These are phyloP conservation scores for Phytophthora kernoviae DNA, from an alignment of 352 stramenopile species.

Conservation along the genomic window DNA sequence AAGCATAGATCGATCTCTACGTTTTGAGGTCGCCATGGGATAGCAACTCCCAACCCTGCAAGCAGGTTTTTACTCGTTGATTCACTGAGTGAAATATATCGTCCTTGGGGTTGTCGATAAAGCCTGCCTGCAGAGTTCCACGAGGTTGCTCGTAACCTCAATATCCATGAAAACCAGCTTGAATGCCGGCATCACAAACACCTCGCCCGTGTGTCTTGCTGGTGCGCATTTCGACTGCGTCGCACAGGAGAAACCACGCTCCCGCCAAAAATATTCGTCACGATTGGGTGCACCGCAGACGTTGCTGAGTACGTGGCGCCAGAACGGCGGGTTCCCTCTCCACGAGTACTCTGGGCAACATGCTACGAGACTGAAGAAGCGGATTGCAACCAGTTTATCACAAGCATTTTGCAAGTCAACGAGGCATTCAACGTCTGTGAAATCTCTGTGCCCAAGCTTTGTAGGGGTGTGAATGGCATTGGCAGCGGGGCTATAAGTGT, in stretches of 20 bases:
- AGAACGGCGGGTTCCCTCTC: slow-evolving; percentile 41
- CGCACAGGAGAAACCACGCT: neutral
- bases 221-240: slow-evolving; percentile 4
- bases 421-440: neutral
- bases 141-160: slow-evolving; percentile 31
- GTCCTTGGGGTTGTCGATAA: slow-evolving; percentile 11
- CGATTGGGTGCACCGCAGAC: slow-evolving; percentile 8
- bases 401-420: neutral
- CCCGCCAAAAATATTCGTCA: slow-evolving; percentile 9
- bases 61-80: slow-evolving; percentile 27
- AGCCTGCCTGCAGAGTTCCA: slow-evolving; percentile 29
- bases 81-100: slow-evolving; percentile 10
- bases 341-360: slow-evolving; percentile 30
- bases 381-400: slow-evolving; percentile 33
- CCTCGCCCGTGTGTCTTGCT: slow-evolving; percentile 4
- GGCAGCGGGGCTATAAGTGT: neutral
- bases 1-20: slow-evolving; percentile 43
- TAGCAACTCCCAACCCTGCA: neutral
- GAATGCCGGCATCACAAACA: slow-evolving; percentile 36
- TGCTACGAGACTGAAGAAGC: slow-evolving; percentile 34
- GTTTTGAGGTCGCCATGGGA: neutral
- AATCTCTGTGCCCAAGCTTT: neutral
- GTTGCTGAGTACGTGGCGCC: slow-evolving; percentile 24
- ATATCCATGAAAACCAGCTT: slow-evolving; percentile 41
- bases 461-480: neutral